Percentiles rank a stretch among this genome's conserved stretches.
These are phyloP conservation scores for Talaromyces sp. DNA, from an alignment of 2,329 filamentous ascomycete genomes.

Conservation along the genomic window DNA sequence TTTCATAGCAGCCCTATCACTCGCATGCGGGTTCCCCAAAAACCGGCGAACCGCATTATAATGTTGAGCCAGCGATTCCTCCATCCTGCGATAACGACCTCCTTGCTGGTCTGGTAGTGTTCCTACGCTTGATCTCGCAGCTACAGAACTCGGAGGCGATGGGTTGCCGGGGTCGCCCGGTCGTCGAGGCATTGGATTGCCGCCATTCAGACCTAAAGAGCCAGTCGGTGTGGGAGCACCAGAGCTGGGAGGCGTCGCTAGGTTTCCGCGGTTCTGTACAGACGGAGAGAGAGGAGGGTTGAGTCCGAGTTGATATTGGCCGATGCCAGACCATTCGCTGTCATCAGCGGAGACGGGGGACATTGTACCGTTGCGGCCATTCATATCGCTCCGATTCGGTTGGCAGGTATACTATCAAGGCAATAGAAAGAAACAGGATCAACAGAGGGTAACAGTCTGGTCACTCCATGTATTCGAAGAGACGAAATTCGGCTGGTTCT, in stretches of 20 bases:
- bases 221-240: conserved; percentile 50
- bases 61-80: conserved; percentile 74
- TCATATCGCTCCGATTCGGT: conserved; percentile 63
- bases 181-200: conserved; percentile 26
- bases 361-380: conserved; percentile 70
- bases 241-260: conserved; percentile 69
- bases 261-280: conserved; percentile 50
- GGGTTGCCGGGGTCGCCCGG: conserved; percentile 52
- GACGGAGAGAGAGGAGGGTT: conserved; percentile 46
- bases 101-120: conserved; percentile 66
- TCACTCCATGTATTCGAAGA: conserved; percentile 16
- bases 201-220: conserved; percentile 59
- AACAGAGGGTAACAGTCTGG: background rate
- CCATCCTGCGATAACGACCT: conserved; percentile 58
- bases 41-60: conserved; percentile 77
- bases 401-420: background rate
- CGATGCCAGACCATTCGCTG: conserved; percentile 75
- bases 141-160: conserved; percentile 85
- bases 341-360: conserved; percentile 79
- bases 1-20: conserved; percentile 71
- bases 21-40: conserved; percentile 66
- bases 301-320: conserved; percentile 60
- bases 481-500: background rate
- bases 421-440: background rate
- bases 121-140: conserved; percentile 71